Conservation (phyloP, 78 protist species). For the Bodo saltans region DNA sequence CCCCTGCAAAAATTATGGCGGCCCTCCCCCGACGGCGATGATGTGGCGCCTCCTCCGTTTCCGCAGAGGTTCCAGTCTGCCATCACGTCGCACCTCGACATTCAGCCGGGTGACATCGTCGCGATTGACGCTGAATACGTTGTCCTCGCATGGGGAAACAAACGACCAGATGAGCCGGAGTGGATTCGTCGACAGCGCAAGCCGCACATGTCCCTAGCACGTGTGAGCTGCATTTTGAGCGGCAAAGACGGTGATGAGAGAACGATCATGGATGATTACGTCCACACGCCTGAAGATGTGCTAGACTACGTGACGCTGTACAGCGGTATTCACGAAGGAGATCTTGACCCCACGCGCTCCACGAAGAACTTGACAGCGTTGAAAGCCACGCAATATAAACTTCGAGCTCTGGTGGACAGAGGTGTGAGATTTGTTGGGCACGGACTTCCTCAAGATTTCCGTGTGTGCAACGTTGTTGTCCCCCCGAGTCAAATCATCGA, state of each 20-base stretch:
- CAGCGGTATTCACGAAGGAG: slow-evolving; percentile 44
- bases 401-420: slow-evolving; percentile 64
- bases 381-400: slow-evolving; percentile 60
- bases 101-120: not conserved
- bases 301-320: not conserved
- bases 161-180: not conserved
- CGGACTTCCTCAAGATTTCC: slow-evolving; percentile 74
- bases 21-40: too few species aligned
- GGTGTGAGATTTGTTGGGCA: slow-evolving; percentile 79
- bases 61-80: not conserved
- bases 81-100: not conserved
- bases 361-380: slow-evolving; percentile 52
- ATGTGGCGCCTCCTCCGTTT: not conserved
- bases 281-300: not conserved
- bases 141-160: not conserved
- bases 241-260: not conserved
- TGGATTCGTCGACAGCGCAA: not conserved
- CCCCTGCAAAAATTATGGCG: too few species aligned
- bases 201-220: not conserved
- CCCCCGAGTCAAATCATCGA: slow-evolving; percentile 79
- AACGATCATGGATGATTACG: not conserved
- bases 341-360: slow-evolving; percentile 64
- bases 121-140: not conserved
- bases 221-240: not conserved
- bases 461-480: slow-evolving; percentile 59